Evolutionary conservation across 331 rosid species (phyloP).

Genomic region (Rhamnella rubrinervis): DNA sequence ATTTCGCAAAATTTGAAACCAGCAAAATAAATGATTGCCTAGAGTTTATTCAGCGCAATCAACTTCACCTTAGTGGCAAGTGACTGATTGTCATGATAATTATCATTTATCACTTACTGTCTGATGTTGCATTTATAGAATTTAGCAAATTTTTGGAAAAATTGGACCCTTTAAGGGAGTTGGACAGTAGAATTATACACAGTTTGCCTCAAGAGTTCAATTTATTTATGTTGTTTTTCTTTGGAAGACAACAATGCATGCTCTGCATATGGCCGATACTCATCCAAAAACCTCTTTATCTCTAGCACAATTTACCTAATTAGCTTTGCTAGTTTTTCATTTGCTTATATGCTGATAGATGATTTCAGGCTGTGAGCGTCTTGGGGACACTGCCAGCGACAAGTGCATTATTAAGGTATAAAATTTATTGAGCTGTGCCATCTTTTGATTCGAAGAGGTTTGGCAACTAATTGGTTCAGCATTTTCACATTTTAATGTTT

Average conservation of each 20-base stretch:
- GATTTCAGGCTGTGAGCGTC: conserved; percentile 56
- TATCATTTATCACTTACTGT: too few species aligned
- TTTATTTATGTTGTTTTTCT: too few species aligned
- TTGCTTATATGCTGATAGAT: conserved; percentile 35
- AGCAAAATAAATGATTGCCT: conserved; percentile 73
- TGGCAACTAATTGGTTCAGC: neutral
- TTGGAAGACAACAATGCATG: too few species aligned
- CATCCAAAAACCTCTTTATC: neutral
- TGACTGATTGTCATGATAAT: neutral
- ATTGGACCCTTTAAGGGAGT: too few species aligned
- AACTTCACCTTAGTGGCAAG: conserved; percentile 64
- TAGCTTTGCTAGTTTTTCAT: conserved; percentile 25
- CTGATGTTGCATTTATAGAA: too few species aligned
- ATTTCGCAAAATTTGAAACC: conserved; percentile 81
- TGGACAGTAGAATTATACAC: too few species aligned
- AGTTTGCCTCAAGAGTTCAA: too few species aligned
- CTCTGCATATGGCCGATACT: neutral
- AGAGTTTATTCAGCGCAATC: conserved; percentile 66
- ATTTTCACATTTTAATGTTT: neutral
- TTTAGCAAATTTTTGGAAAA: too few species aligned
- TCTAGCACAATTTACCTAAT: neutral
- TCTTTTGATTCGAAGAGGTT: conserved; percentile 21
- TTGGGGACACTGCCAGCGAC: conserved; percentile 45
- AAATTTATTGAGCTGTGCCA: neutral
- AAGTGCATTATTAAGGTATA: conserved; percentile 61